Evolutionary conservation across 192 early-diverging fungal genomes (phyloP), one percentile per base, ranked within the genome.

Genomic region (Jimgerdemannia lactiflua): DNA sequence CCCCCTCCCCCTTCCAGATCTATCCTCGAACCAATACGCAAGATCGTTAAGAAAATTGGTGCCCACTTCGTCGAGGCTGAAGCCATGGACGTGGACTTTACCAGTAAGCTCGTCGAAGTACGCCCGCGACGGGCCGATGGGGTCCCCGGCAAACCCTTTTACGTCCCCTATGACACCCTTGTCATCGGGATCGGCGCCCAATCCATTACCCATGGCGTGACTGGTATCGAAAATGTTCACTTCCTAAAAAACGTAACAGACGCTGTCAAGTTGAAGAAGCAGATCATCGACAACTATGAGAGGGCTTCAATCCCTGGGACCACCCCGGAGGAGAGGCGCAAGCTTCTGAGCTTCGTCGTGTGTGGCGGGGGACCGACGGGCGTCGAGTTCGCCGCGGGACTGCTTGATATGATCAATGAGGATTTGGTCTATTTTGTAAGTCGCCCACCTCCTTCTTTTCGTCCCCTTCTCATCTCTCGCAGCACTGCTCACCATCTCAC

Each of bases 301-400:
- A 82, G 81, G 43, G 93, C 92, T 10, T 80, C 82, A 43, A 71
- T 91, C 68, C 93, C 93, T 7, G 88, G 82, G 4, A 88, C 89
- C 2, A 74, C 83, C 0, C 84, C 86, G 3, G 85, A 88, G 39
- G 92, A 94, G 71, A 75, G 86, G 44, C 87, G 86, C 29, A 75
- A 84, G 65, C 71, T 94, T 4, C 82, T 94, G 41, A 87, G 85
- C 65, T 93, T 94, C 82, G 91, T 94, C 29, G 80, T 92, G 39
- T 91, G 88, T 41, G 93, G 93, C 42, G 93, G 93, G 42, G 93
- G 93, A 71, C 91, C 87, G 3, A 78, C 86, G 65, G 89, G 92
- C 65, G 89, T 93, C 7, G 93, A 92, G 77, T 90, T 91, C 76
- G 90, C 91, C 2, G 88, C 89, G 39, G 86, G 86, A 54, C 70